Evolutionary conservation across 75 land plant genomes (phyloP), one percentile per base, ranked within the genome.

Genomic region (Cupressus sempervirens): DNA sequence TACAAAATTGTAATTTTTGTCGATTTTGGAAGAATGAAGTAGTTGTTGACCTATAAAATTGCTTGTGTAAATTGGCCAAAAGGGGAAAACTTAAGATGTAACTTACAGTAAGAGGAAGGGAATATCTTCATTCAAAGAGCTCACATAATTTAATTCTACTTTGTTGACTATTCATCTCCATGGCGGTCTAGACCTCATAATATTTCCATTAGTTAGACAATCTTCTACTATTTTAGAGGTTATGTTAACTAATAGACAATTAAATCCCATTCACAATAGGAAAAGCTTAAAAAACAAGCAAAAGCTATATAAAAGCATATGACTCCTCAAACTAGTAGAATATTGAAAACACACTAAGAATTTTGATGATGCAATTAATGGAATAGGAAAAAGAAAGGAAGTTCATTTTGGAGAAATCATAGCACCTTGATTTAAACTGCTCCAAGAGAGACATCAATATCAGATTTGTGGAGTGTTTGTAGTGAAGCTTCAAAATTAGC

Each of bases 381-480:
- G n/a, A n/a, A n/a, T n/a, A n/a, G n/a, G n/a, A n/a, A n/a, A n/a
- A n/a, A n/a, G n/a, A 75, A 20, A 75, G 14, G 43, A 14, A 38
- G 38, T 35, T 75, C 38, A 35, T 35, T 18, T 38, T 38, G 20
- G 79, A 18, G 15, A 76, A 76, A 76, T 76, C 8, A 36, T 38
- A 38, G 40, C 52, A 91, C 99, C 98, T 94, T 93, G 87, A 97
- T 94, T 80, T 97, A 94, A 89, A 91, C 87, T 35, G 93, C 88
- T 90, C 96, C 99, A 82, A 84, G 23, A 18, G 98, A 70, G 26
- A 97, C 92, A 84, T 97, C 96, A 86, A 88, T 82, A 30, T 97
- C 94, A 84, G 90, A 92, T 1, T 98, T 98, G 40, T 98, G 88
- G 9, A 97, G 90, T 83, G 93, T 96, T 91, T 93, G 98, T 88